A percentile compares a stretch with the other conserved stretches of the same genome.
These are phyloP conservation scores for Tuber aestivum DNA, from an alignment of 495 filamentous ascomycete species.

Conservation along the genomic window DNA sequence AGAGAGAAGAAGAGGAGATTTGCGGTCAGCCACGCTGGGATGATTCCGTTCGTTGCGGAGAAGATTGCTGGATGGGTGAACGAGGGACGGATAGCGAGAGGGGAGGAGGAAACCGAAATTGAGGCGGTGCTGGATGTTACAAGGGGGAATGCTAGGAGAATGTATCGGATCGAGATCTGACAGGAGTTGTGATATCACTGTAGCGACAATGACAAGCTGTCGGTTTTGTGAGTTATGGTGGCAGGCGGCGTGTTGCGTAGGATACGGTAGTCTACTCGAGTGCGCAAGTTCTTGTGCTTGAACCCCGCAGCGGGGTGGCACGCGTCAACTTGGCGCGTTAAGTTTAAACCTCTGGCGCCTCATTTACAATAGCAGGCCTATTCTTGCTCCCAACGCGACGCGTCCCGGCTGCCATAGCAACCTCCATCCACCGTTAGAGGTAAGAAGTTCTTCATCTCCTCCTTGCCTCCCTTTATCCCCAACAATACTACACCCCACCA, in stretches of 20 bases:
- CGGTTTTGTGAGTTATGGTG: background rate
- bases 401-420: background rate
- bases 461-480: background rate
- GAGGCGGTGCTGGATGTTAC: conserved; percentile 34
- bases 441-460: background rate
- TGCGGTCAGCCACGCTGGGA: conserved; percentile 27
- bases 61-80: conserved; percentile 22
- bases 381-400: background rate
- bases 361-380: background rate
- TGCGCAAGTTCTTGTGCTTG: background rate
- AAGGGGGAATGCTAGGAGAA: conserved; percentile 31
- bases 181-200: too few species aligned
- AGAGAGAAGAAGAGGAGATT: conserved; percentile 21
- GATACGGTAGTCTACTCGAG: too few species aligned
- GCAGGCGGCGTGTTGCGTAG: background rate
- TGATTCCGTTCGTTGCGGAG: conserved; percentile 38
- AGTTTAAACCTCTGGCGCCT: background rate
- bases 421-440: background rate
- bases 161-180: conserved; percentile 37
- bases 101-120: conserved; percentile 15
- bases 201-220: background rate
- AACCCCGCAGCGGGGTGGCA: background rate
- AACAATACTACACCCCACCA: background rate
- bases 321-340: background rate
- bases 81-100: conserved; percentile 9